Evolutionary conservation across 2,329 filamentous ascomycete species (phyloP).

Genomic region (Ascochyta rabiei): DNA sequence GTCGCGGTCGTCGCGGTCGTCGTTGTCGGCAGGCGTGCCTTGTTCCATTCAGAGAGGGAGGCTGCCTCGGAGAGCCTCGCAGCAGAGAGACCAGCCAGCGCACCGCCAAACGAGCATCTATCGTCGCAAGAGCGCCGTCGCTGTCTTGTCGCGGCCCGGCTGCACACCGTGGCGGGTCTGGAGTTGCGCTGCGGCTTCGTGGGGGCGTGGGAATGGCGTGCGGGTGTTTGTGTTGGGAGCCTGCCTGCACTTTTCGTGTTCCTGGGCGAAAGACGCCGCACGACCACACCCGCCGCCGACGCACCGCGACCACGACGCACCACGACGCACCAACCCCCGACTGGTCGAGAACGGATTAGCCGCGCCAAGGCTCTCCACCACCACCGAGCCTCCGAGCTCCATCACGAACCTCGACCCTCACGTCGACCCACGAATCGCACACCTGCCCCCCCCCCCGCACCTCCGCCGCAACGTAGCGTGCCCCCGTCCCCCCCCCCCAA

Average conservation of each 20-base stretch:
- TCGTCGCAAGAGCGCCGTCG: constrained; percentile 30
- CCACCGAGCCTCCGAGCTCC: constrained; percentile 23
- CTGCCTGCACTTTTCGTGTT: constrained; percentile 28
- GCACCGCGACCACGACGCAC: too few relatives aligned
- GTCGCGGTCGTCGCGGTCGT: constrained; percentile 32
- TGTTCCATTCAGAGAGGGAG: constrained; percentile 38
- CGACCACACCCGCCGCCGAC: too few relatives aligned
- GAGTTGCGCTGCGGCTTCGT: constrained; percentile 36
- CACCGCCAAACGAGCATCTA: constrained; percentile 40
- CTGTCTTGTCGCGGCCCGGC: constrained; percentile 23
- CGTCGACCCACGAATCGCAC: constrained; percentile 20
- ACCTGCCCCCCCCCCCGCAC: constrained; percentile 18
- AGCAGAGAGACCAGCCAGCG: constrained; percentile 42
- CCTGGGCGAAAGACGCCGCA: not conserved
- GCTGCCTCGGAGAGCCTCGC: constrained; percentile 20
- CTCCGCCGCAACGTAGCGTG: constrained; percentile 37
- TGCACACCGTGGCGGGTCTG: constrained; percentile 36
- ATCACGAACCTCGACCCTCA: constrained; percentile 43
- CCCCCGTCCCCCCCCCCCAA: too few relatives aligned
- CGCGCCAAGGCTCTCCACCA: constrained; percentile 19
- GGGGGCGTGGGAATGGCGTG: constrained; percentile 25
- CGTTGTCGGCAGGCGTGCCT: constrained; percentile 35
- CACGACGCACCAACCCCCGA: not conserved
- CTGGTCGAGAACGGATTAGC: constrained; percentile 14
- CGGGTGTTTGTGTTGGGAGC: constrained; percentile 34